These are phyloP conservation scores for Macaranga tanarius DNA, from an alignment of 441 rosid genomes.

Conservation along the genomic window DNA sequence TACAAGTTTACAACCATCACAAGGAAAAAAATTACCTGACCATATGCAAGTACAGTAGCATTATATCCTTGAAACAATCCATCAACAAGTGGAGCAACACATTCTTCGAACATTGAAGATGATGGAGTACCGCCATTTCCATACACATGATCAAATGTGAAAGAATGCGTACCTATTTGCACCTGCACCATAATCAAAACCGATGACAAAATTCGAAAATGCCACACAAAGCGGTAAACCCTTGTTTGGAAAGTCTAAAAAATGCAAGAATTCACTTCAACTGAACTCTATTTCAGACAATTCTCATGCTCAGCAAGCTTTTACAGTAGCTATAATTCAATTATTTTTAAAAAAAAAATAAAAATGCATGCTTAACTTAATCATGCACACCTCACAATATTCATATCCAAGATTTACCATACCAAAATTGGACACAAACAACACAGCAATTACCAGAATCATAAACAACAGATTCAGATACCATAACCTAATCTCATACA, in stretches of 20 bases:
- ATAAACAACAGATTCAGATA: not conserved
- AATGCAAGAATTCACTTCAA: not conserved
- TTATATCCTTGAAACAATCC: slow-evolving; percentile 97
- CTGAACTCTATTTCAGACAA: too few species aligned
- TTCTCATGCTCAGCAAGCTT: too few species aligned
- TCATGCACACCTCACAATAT: not conserved
- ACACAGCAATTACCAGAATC: not conserved
- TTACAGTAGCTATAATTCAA: not conserved
- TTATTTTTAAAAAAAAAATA: too few species aligned
- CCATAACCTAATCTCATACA: not conserved
- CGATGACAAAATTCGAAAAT: not conserved
- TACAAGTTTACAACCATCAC: not conserved
- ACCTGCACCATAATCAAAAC: slow-evolving; percentile 48
- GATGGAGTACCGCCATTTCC: slow-evolving; percentile 78
- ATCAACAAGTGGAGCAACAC: slow-evolving; percentile 76
- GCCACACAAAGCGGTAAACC: not conserved
- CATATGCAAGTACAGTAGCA: slow-evolving; percentile 98
- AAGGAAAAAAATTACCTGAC: slow-evolving; percentile 61
- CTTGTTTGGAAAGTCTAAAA: not conserved
- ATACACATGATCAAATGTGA: slow-evolving; percentile 93
- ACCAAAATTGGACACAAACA: not conserved
- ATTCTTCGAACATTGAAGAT: slow-evolving; percentile 78
- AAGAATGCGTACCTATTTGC: slow-evolving; percentile 87
- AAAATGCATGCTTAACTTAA: not conserved
- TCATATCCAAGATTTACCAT: not conserved